Evolutionary conservation across 2,329 filamentous ascomycete species (phyloP), one percentile per base, ranked within the genome.

Genomic region (Xylariales sp.): DNA sequence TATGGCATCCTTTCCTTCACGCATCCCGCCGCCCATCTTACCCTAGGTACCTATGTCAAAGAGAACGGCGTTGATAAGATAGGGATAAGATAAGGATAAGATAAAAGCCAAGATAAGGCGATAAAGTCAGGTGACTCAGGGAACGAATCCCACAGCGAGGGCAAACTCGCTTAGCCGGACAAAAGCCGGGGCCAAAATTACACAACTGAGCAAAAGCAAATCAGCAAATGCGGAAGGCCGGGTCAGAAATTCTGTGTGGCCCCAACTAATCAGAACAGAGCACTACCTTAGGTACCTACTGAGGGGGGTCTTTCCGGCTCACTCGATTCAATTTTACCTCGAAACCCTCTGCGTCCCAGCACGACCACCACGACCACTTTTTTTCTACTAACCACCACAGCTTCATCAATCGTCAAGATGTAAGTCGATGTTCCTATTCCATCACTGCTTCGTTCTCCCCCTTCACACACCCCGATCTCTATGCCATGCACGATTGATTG

Each of bases 91-190:
- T 16, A 54, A 23, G 41, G 46, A 50, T 41, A 50, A 43, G 45
- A 52, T 60, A 50, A 34, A 6, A 32, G 2, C 3, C n/a, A 1
- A 6, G 23, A 45, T 45, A 45, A 45, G 39, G n/a, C 10, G 30
- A 30, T 39, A 39, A n/a, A 23, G 69, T 75, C 74, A 76, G 62
- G 74, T 76, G 75, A 76, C 60, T 50, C 36, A 16, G 5, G 3
- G n/a, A 28, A 49, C 52, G 72, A 65, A 23, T 23, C 23, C 23
- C 23, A 23, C 23, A 23, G 23, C 23, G 64, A 74, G 71, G 72
- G 72, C 74, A 76, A 52, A 70, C 75, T 77, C 75, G 75, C 75
- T 77, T 77, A 77, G 71, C 68, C 65, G 69, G 66, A 65, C 65
- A 69, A 73, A 75, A 71, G 66, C 70, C 66, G 71, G 71, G 66